Conservation (phyloP, 345 rosid genomes). For the Lepidium didymum region DNA sequence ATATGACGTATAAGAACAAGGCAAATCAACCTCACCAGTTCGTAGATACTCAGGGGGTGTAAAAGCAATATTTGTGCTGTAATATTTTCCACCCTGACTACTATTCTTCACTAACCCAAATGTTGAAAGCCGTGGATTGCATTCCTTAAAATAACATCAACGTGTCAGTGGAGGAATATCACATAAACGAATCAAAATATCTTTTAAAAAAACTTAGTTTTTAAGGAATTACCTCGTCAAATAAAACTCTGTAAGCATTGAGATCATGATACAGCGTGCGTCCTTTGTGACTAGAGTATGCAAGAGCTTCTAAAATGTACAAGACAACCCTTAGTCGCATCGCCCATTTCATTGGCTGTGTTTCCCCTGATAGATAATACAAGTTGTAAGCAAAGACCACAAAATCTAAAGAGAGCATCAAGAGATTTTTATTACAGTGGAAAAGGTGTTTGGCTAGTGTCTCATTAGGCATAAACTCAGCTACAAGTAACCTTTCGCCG, state of each 20-base stretch:
- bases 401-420: neutral
- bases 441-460: constrained; percentile 87
- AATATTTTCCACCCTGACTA: constrained; percentile 59
- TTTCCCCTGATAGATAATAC: constrained; percentile 56
- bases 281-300: constrained; percentile 71
- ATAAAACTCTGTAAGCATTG: constrained; percentile 78
- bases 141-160: constrained; percentile 41
- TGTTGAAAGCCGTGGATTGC: constrained; percentile 80
- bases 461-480: constrained; percentile 79
- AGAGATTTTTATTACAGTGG: constrained; percentile 45
- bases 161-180: neutral
- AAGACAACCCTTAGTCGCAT: constrained; percentile 85
- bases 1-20: neutral
- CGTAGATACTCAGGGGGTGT: constrained; percentile 89
- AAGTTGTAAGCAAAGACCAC: neutral
- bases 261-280: constrained; percentile 79
- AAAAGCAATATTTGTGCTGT: constrained; percentile 84
- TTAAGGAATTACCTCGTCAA: constrained; percentile 60
- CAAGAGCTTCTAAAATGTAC: constrained; percentile 81
- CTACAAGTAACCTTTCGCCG: constrained; percentile 67
- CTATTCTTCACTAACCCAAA: constrained; percentile 94
- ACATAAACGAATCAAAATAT: neutral
- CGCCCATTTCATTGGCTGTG: constrained; percentile 91
- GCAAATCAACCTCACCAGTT: constrained; percentile 44
- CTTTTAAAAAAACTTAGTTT: neutral